Base-by-base conservation (phyloP, 2,329 filamentous ascomycete genomes). In the Nannizziopsis arthrosporioides region DNA sequence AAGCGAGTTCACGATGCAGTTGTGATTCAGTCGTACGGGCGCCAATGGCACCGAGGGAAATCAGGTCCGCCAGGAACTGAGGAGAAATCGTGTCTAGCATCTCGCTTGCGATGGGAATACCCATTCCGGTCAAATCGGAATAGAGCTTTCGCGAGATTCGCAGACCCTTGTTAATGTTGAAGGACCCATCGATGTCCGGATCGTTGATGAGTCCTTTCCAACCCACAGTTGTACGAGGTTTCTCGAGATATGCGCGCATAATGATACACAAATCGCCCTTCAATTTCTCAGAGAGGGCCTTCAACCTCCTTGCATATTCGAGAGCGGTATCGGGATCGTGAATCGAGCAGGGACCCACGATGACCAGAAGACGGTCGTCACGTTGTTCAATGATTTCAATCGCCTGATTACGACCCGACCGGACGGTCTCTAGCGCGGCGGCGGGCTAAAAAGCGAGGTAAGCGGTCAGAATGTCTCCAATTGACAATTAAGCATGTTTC, bases 191-290 rank as follows among this genome's bases (percentile, higher is more conserved):
- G 65, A 98, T 94, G 61, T 96, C 89, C 2, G 92, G 92, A 68
- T 98, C 92, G 70, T 98, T 98, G 76, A 98, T 95, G 67, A 98
- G 76, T 45, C 92, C 92, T 73, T 98, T 98, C 92, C 92, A 98
- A 64, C 92, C 92, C 43, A 98, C 89, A 0, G 92, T 98, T 43
- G 92, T 98, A 53, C 92, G 83, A 37, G 92, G 92, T 77, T 98
- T 98, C 76, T 98, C 92, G 44, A 98, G 83, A 77, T 98, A 98
- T 63, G 89, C 88, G 59, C 92, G 86, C 92, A 98, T 98, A 62
- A 98, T 82, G 65, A 98, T 85, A 66, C 82, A 82, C 41, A 98
- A 76, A 64, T 96, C 89, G 58, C 80, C 74, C 53, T 81, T 80
- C 53, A 95, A 81, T 74, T 84, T 86, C 55, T 84, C 78, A 51